Conservation (phyloP, 495 filamentous ascomycete genomes). For the Penicillium silybi region DNA sequence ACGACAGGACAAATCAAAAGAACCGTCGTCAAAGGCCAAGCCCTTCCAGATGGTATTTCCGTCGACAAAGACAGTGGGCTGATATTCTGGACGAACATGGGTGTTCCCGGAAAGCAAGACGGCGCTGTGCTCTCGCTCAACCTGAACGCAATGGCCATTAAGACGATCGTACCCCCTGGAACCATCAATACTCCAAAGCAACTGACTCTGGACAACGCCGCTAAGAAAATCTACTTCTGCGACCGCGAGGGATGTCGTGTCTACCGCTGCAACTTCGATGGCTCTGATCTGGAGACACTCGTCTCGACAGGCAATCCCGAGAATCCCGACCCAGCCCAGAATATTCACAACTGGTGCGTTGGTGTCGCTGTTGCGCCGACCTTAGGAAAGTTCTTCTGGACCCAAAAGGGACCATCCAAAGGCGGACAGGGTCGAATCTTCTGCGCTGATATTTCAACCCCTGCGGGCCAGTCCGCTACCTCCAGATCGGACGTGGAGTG, state of each 20-base stretch:
- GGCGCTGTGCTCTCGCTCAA: conserved; percentile 40
- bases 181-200: conserved; percentile 52
- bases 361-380: conserved; percentile 24
- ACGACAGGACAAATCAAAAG: conserved; percentile 11
- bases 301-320: conserved; percentile 32
- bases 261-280: conserved; percentile 42
- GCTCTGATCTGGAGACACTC: conserved; percentile 38
- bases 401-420: conserved; percentile 52
- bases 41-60: conserved; percentile 45
- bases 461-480: conserved; percentile 11
- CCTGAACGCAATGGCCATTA: conserved; percentile 34
- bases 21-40: conserved; percentile 23
- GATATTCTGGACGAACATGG: conserved; percentile 54
- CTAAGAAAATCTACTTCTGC: conserved; percentile 44
- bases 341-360: conserved; percentile 31
- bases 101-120: conserved; percentile 34
- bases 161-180: conserved; percentile 32
- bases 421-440: conserved; percentile 47
- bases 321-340: conserved; percentile 12
- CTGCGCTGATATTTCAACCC: conserved; percentile 35
- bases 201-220: conserved; percentile 28
- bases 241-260: conserved; percentile 53
- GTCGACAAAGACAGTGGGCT: conserved; percentile 26
- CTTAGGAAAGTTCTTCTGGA: conserved; percentile 50
- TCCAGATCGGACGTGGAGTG: conserved; percentile 27